Base-by-base conservation (phyloP, 2,329 filamentous ascomycete species). In the Claviceps quebecensis region DNA sequence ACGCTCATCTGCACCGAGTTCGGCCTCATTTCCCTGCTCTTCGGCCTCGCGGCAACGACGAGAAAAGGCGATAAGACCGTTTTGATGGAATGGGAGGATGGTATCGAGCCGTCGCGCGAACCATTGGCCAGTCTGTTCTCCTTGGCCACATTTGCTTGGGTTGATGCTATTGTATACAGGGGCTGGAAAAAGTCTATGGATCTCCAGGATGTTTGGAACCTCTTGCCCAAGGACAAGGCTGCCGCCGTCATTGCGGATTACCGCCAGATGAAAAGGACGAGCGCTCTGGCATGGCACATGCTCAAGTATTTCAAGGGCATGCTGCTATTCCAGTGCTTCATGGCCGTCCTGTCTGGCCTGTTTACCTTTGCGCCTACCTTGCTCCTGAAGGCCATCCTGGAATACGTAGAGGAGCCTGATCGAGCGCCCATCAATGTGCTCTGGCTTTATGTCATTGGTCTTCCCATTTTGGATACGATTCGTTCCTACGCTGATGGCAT, bases 311-410 rank as follows among this genome's bases (percentile, higher is more conserved):
- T 98, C 73, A 86, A 84, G 65, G 74, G 77, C 26, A 76, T 80
- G 53, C 72, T 98, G 13, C 57, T 94, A 9, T 71, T 84, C 23
- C 93, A 98, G 65, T 88, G 84, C 54, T 67, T 75, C 17, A 93
- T 89, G 80, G 90, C 90, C 17, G 75, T 84, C 2, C 71, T 95
- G 17, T 83, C 84, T 8, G 89, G 87, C 19, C 66, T 93, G 39
- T 86, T 97, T 57, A 90, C 87, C 2, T 98, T 97, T 68, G 82
- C 87, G 14, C 93, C 93, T 1, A 98, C 93, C 2, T 72, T 98
- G 47, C 77, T 98, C 19, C 76, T 98, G 41, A 91, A 90, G 64
- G 85, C 85, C 16, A 97, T 98, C 54, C 74, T 98, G 29, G 83
- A 96, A 66, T 96, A 94, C 61, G 85, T 97, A n/a, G 89, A 98